Percentiles rank a stretch among this genome's conserved stretches.
These are phyloP conservation scores for Excoecaria agallocha DNA, from an alignment of 345 rosid species.

Conservation along the genomic window DNA sequence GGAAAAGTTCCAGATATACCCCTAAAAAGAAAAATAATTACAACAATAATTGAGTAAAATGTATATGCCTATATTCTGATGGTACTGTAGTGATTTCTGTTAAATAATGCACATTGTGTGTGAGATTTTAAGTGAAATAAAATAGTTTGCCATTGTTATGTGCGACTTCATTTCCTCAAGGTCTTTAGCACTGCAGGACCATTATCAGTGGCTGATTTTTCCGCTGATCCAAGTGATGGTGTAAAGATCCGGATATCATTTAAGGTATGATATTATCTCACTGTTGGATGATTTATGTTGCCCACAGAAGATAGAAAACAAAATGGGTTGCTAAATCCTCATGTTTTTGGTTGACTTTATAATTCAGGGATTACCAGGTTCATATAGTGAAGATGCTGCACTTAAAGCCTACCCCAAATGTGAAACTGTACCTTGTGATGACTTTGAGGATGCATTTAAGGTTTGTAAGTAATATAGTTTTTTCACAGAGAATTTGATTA, in stretches of 20 bases:
- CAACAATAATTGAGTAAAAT: too few relatives aligned
- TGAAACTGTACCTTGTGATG: slow-evolving; percentile 55
- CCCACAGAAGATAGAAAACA: slow-evolving; percentile 7
- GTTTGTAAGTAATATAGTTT: slow-evolving; percentile 20
- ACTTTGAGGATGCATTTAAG: slow-evolving; percentile 61
- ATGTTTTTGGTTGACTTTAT: slow-evolving; percentile 1
- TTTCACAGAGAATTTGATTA: neutral
- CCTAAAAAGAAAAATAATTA: neutral
- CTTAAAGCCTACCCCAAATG: slow-evolving; percentile 62
- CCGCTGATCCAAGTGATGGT: slow-evolving; percentile 29
- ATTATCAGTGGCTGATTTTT: slow-evolving; percentile 45
- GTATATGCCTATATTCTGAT: too few relatives aligned
- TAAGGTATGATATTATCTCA: slow-evolving; percentile 33
- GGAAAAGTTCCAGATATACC: neutral
- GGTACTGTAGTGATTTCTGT: too few relatives aligned
- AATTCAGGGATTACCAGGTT: slow-evolving; percentile 52
- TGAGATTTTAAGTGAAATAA: neutral
- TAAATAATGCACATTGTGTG: neutral
- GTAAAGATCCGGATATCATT: slow-evolving; percentile 45
- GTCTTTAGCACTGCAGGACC: slow-evolving; percentile 38
- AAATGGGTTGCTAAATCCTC: slow-evolving; percentile 8
- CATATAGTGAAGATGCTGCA: slow-evolving; percentile 60
- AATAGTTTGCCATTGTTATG: neutral
- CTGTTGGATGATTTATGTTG: neutral
- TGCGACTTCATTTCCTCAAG: neutral